These are phyloP conservation scores for Wickerhamiella infanticola DNA, from an alignment of 1,139 yeast genomes.

Conservation along the genomic window DNA sequence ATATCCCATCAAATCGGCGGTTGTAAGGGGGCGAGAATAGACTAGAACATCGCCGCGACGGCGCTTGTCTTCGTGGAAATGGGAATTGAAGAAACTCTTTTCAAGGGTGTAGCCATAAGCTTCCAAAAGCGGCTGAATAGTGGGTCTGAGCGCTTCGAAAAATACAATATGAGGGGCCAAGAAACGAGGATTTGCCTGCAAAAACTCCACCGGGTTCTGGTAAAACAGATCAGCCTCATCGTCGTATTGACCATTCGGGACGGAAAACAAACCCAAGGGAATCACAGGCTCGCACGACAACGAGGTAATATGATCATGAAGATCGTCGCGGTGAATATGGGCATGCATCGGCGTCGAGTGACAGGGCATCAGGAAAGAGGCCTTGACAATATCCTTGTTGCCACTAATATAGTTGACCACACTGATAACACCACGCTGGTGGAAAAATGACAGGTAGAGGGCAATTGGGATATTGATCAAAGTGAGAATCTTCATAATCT, in stretches of 20 bases:
- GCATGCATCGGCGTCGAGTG: conserved; percentile 97
- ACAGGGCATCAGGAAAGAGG: conserved; percentile 85
- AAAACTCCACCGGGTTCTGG: conserved; percentile 42
- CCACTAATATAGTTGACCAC: conserved; percentile 40
- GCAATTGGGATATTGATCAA: conserved; percentile 32
- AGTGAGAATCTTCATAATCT: background rate
- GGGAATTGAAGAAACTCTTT: conserved; percentile 55
- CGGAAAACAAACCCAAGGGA: conserved; percentile 12
- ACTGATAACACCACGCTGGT: conserved; percentile 76
- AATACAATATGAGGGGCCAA: conserved; percentile 63
- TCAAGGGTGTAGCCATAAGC: conserved; percentile 33
- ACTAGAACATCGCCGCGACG: conserved; percentile 66
- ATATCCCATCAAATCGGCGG: background rate
- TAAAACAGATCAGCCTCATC: conserved; percentile 85
- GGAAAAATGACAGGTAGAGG: conserved; percentile 41
- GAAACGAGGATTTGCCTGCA: conserved; percentile 30
- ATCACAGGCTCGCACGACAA: conserved; percentile 90
- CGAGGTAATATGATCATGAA: conserved; percentile 21
- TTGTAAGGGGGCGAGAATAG: background rate
- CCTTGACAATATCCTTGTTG: conserved; percentile 30
- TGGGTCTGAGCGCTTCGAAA: conserved; percentile 45
- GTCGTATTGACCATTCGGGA: conserved; percentile 33
- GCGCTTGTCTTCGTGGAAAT: conserved; percentile 76
- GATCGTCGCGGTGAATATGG: conserved; percentile 45
- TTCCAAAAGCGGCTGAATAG: conserved; percentile 28